Base-by-base conservation (phyloP, 345 rosid genomes). In the Geranium brycei region DNA sequence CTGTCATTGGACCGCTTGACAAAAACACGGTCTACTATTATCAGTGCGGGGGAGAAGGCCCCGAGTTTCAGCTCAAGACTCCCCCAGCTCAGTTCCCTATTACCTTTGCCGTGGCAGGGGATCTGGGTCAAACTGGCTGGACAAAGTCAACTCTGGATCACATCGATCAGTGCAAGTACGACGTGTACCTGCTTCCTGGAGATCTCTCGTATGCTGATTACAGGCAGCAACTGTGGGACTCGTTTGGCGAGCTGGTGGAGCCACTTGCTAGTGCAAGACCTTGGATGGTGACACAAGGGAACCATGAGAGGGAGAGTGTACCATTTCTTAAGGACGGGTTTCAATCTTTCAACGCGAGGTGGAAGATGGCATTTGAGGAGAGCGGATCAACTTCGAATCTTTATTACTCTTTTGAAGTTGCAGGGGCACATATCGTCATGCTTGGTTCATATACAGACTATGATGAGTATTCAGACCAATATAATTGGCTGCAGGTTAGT, bases 251-350 rank as follows among this genome's bases (percentile, higher is more conserved):
- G 69, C 75, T 91, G 53, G 95, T 93, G 62, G 80, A 93, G 83
- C 97, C 96, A 38, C 86, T 93, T 60, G 97, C 96, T 16, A 93
- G 97, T 69, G 78, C 91, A 18, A 85, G 85, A 74, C 96, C 99
- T 0, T 93, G 99, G 99, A 93, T 93, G 99, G 99, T 88, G 35
- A 93, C 99, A 0, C 71, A 91, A 74, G 99, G 96, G 61, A 93
- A 93, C 82, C 99, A 93, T 63, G 97, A 93, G 62, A 71, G 69
- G 68, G 99, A 93, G 80, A 70, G 12, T 71, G 85, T 93, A 69
- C 95, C 87, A 0, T 53, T 88, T 18, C 2, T 93, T 5, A 79
- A 73, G 51, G 89, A 85, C 78, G 89, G 82, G 1, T 93, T 93
- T 76, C 67, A 76, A 38, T 81, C 97, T 64, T 93, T 75, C 32